phyloP scores from a whole-genome alignment of 495 filamentous ascomycete species.

The Usnea hakonensis region DNA sequence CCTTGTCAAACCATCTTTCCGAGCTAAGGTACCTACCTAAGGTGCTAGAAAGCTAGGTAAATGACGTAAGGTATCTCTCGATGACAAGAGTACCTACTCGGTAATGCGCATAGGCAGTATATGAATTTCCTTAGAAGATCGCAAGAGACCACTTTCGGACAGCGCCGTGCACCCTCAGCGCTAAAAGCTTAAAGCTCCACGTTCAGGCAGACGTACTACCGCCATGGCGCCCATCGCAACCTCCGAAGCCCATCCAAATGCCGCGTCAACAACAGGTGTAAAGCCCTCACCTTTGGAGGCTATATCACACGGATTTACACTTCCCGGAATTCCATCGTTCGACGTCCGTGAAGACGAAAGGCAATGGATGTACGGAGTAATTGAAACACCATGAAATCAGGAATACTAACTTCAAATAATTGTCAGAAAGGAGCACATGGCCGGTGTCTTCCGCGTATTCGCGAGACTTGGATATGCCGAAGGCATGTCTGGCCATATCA shows the following conservation, averaged over 20 bases:
- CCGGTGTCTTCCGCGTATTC: conserved; percentile 31
- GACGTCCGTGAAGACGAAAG: not conserved
- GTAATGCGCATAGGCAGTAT: too few relatives aligned
- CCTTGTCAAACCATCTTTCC: too few relatives aligned
- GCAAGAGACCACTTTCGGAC: not conserved
- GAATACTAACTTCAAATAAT: not conserved
- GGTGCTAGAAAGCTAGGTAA: too few relatives aligned
- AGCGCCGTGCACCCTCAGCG: not conserved
- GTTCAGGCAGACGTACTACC: not conserved
- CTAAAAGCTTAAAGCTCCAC: not conserved
- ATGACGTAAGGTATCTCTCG: too few relatives aligned
- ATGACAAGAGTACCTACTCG: too few relatives aligned
- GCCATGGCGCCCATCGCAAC: conserved; percentile 2
- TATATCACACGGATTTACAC: conserved; percentile 9
- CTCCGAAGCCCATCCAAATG: not conserved
- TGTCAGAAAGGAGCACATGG: conserved; percentile 40
- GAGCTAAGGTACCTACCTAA: too few relatives aligned
- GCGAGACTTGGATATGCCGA: conserved; percentile 29
- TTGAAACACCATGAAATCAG: not conserved
- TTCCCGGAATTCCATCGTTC: conserved; percentile 10
- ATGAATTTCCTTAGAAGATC: not conserved
- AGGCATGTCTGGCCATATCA: conserved; percentile 33
- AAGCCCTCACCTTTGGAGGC: conserved; percentile 7
- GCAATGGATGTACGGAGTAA: conserved; percentile 3
- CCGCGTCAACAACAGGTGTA: not conserved